Conservation (phyloP, 176 grass and related monocot species). For the Zea luxurians region DNA sequence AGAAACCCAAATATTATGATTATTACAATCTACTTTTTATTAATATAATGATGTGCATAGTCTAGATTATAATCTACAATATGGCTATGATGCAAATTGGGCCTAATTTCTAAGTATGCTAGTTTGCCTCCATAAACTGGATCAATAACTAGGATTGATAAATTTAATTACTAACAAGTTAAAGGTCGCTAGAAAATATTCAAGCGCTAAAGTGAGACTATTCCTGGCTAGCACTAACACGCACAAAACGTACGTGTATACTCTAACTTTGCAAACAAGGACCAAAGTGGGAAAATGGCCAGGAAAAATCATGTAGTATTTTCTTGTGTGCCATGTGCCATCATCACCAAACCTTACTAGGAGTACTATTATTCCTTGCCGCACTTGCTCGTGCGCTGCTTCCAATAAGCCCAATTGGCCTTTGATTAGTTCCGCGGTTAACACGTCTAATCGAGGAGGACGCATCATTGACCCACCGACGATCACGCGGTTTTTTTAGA, state of each 20-base stretch:
- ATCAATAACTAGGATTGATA: background rate
- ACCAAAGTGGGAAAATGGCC: background rate
- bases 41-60: too few species aligned
- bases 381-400: background rate
- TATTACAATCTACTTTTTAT: too few species aligned
- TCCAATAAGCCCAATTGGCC: background rate
- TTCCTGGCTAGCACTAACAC: background rate
- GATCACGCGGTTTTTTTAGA: background rate
- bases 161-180: background rate
- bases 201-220: background rate
- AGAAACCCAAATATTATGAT: too few species aligned
- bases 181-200: background rate
- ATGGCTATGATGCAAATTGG: too few species aligned
- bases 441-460: background rate
- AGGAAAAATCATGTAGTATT: background rate
- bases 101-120: too few species aligned
- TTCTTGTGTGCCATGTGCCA: too few species aligned
- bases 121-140: background rate
- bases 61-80: too few species aligned
- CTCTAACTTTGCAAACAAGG: background rate
- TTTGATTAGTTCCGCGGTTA: background rate
- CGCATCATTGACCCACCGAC: constrained; percentile 1
- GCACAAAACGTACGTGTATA: background rate
- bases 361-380: too few species aligned
- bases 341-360: background rate